Evolutionary conservation across 164 flowering plant species (phyloP).

Genomic region (Dillenia turbinata): DNA sequence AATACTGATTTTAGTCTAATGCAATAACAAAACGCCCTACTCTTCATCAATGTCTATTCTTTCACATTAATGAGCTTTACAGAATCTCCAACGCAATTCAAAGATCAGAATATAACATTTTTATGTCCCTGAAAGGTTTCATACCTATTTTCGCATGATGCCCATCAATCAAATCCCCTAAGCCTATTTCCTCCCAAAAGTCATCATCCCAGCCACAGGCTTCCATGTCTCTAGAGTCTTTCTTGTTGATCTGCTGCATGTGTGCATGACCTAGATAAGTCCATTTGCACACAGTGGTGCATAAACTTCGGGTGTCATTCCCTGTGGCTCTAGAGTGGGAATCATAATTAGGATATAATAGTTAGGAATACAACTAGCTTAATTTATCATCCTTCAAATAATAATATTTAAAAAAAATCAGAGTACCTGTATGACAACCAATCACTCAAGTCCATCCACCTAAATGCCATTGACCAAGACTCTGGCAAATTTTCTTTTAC

Average conservation of each 20-base stretch:
- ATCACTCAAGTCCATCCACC: conserved; percentile 99
- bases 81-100: no score
- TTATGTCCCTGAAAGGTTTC: no score
- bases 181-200: conserved; percentile 97
- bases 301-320: conserved; percentile 94
- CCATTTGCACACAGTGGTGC: conserved; percentile 99
- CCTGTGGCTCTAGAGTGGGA: conserved; percentile 75
- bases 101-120: no score
- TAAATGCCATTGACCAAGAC: conserved; percentile 92
- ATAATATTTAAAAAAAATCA: not conserved
- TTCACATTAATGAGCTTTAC: no score
- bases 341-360: conserved; percentile 1
- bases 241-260: conserved; percentile 66
- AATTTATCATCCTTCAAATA: not conserved
- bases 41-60: no score
- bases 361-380: not conserved
- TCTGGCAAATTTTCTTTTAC: conserved; percentile 94
- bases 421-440: conserved; percentile 90
- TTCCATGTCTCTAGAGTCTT: conserved; percentile 81
- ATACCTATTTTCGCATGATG: conserved; percentile 96
- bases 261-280: conserved; percentile 99
- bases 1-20: no score
- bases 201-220: conserved; percentile 99
- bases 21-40: no score
- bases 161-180: conserved; percentile 88